Percentiles rank a stretch among this genome's conserved stretches.
Conservation (phyloP, 1,139 yeast species). For the Entelexis sorbosivorans region DNA sequence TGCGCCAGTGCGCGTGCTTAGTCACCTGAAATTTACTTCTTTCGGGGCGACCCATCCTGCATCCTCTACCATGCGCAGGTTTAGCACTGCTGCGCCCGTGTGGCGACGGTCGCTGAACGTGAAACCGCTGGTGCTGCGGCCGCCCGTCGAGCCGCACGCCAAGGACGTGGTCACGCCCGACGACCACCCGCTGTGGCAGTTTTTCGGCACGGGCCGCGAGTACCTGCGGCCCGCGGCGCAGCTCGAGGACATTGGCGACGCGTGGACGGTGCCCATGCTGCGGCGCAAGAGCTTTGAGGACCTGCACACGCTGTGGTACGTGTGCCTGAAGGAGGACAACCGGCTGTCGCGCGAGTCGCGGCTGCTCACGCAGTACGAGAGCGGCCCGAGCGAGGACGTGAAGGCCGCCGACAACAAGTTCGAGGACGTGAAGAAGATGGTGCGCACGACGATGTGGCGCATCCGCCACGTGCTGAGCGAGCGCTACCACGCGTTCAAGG, state of each 20-base stretch:
- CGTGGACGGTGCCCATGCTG: slow-evolving; percentile 83
- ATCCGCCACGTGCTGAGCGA: slow-evolving; percentile 83
- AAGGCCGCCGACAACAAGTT: slow-evolving; percentile 28
- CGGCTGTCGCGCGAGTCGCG: slow-evolving; percentile 64
- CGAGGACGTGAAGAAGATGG: slow-evolving; percentile 35
- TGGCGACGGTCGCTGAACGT: slow-evolving; percentile 12
- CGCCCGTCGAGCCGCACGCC: slow-evolving; percentile 80
- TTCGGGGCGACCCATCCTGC: not conserved
- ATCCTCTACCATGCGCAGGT: slow-evolving; percentile 10
- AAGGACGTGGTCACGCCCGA: slow-evolving; percentile 62
- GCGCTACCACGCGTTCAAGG: slow-evolving; percentile 61
- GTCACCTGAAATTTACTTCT: slow-evolving; percentile 7
- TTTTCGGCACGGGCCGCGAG: slow-evolving; percentile 51
- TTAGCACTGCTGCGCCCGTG: slow-evolving; percentile 11
- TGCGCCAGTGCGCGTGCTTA: not conserved
- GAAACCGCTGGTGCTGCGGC: slow-evolving; percentile 42
- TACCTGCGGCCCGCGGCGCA: slow-evolving; percentile 53
- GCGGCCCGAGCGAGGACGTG: slow-evolving; percentile 29
- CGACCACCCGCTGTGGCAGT: slow-evolving; percentile 93
- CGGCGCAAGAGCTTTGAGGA: slow-evolving; percentile 89
- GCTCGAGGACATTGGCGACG: slow-evolving; percentile 48
- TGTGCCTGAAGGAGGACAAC: slow-evolving; percentile 74
- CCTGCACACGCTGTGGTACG: slow-evolving; percentile 82
- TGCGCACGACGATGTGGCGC: slow-evolving; percentile 54
- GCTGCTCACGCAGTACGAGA: slow-evolving; percentile 32